Conservation (phyloP, 129 eudicot species). For the Oenanthe sinensis region DNA sequence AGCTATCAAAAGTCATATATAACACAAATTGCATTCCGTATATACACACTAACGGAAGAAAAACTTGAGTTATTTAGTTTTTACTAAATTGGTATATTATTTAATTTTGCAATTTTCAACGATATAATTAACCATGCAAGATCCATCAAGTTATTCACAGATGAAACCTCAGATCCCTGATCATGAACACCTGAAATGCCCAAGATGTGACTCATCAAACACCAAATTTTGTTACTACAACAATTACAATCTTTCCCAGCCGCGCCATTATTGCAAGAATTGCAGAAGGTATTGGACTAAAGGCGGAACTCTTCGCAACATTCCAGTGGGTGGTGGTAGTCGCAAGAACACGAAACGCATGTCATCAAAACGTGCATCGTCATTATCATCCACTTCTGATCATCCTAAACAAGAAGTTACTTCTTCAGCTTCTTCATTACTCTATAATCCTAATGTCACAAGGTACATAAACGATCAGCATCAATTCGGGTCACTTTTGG, state of each 20-base stretch:
- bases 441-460: neutral
- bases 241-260: slow-evolving; percentile 5
- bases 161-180: slow-evolving; percentile 4
- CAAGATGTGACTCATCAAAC: slow-evolving; percentile 3
- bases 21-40: neutral
- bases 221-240: slow-evolving; percentile 10
- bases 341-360: slow-evolving; percentile 4
- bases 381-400: neutral
- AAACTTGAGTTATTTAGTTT: neutral
- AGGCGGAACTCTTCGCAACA: slow-evolving; percentile 6
- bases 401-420: slow-evolving; percentile 4
- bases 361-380: neutral
- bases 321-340: slow-evolving; percentile 5
- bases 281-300: slow-evolving; percentile 8
- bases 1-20: neutral
- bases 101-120: neutral
- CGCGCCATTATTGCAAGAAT: slow-evolving; percentile 9
- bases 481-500: slow-evolving; percentile 2
- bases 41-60: neutral
- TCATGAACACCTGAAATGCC: slow-evolving; percentile 5
- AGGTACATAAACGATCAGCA: neutral
- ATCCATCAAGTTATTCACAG: neutral
- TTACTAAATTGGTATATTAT: neutral
- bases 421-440: neutral
- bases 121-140: neutral